Percentiles rank a stretch among this genome's conserved stretches.
phyloP scores from a whole-genome alignment of 2,329 filamentous ascomycete species.

The Epichloe hybrida region DNA sequence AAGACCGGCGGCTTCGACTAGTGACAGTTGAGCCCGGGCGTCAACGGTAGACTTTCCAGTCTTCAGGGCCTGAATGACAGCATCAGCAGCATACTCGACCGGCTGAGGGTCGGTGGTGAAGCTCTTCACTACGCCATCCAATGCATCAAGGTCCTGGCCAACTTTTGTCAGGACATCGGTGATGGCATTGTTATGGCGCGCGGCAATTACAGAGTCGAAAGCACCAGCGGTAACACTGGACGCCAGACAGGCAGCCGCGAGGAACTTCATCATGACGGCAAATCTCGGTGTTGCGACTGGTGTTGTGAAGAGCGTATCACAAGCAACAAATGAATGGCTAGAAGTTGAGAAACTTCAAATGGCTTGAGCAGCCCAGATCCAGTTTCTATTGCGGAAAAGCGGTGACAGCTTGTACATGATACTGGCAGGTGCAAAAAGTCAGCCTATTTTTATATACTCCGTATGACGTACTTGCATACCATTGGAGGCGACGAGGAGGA shows the following conservation, averaged over 20 bases:
- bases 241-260: slow-evolving; percentile 3
- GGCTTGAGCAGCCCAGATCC: not conserved
- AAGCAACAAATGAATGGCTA: slow-evolving; percentile 2
- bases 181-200: not conserved
- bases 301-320: too few relatives aligned
- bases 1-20: not conserved
- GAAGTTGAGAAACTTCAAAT: not conserved
- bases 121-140: not conserved
- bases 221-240: slow-evolving; percentile 1
- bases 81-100: not conserved
- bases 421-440: not conserved
- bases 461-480: not conserved
- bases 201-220: not conserved
- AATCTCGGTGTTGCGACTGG: not conserved
- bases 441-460: not conserved
- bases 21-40: not conserved
- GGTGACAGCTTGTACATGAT: not conserved
- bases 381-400: not conserved
- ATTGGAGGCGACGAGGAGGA: not conserved
- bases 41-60: not conserved
- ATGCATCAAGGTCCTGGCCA: not conserved
- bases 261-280: slow-evolving; percentile 1
- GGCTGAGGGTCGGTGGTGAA: not conserved
- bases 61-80: slow-evolving; percentile 3
- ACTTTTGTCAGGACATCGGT: not conserved